phyloP scores from a whole-genome alignment of 768 basidiomycete genomes.

The Lentinus brumalis region DNA sequence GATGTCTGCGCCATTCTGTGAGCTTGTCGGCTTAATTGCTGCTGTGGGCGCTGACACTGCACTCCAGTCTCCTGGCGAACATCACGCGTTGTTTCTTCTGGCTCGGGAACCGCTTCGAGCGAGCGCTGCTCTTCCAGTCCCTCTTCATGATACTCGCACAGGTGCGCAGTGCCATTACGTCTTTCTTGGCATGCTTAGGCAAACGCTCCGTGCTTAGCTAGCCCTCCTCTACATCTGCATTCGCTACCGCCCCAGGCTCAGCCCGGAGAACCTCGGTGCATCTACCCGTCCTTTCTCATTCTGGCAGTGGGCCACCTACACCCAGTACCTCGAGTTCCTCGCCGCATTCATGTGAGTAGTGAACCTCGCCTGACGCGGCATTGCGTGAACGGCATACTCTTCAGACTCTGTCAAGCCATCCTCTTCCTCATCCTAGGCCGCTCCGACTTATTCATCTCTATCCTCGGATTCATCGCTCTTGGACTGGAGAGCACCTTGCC shows the following conservation, averaged over 20 bases:
- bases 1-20: conserved; percentile 87
- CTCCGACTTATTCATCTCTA: conserved; percentile 56
- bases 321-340: conserved; percentile 81
- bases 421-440: conserved; percentile 74
- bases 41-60: neutral
- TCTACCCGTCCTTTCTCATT: conserved; percentile 73
- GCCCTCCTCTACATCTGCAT: conserved; percentile 83
- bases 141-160: conserved; percentile 85
- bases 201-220: conserved; percentile 46
- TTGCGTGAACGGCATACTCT: conserved; percentile 5
- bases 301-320: conserved; percentile 84
- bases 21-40: conserved; percentile 13
- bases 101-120: conserved; percentile 80
- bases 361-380: neutral
- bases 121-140: conserved; percentile 77
- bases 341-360: conserved; percentile 69
- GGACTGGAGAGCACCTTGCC: conserved; percentile 88
- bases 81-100: conserved; percentile 91
- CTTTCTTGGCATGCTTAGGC: neutral
- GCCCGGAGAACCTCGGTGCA: conserved; percentile 57
- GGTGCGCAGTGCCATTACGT: conserved; percentile 40
- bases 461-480: conserved; percentile 75
- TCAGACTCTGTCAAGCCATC: conserved; percentile 67
- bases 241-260: conserved; percentile 60
- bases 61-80: conserved; percentile 70